Evolutionary conservation across 2,329 filamentous ascomycete genomes (phyloP).

Genomic region (Sodiomyces alkalinus): DNA sequence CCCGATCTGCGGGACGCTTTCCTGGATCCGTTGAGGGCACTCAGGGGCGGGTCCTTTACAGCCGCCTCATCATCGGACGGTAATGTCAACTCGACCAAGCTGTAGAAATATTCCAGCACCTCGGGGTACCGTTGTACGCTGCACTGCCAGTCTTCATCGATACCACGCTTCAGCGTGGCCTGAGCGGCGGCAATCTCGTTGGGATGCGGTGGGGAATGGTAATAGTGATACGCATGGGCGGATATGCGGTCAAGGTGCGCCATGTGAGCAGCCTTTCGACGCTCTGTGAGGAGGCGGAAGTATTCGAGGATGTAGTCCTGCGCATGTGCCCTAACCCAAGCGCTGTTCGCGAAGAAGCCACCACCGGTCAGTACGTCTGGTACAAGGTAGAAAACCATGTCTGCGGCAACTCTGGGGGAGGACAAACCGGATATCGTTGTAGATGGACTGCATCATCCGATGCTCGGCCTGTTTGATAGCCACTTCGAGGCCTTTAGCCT

Average conservation of each 20-base stretch:
- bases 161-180: conserved; percentile 51
- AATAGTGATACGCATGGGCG: conserved; percentile 40
- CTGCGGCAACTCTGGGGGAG: no score
- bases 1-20: conserved; percentile 16
- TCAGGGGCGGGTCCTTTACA: conserved; percentile 45
- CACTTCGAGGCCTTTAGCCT: conserved; percentile 47
- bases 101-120: conserved; percentile 69
- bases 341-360: conserved; percentile 26
- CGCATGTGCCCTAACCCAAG: conserved; percentile 49
- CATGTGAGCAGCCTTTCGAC: conserved; percentile 41
- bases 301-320: conserved; percentile 55
- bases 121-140: conserved; percentile 66
- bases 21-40: conserved; percentile 31
- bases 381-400: no score
- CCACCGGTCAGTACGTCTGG: no score
- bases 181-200: conserved; percentile 50
- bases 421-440: conserved; percentile 44
- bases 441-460: conserved; percentile 47
- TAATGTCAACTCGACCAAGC: conserved; percentile 49
- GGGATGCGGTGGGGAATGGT: conserved; percentile 41
- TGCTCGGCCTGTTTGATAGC: conserved; percentile 48
- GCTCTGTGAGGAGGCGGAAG: conserved; percentile 44
- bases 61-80: conserved; percentile 45
- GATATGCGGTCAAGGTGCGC: conserved; percentile 40
- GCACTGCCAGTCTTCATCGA: conserved; percentile 65